Percentiles rank a stretch among this genome's conserved stretches.
These are phyloP conservation scores for Microdochium bolleyi DNA, from an alignment of 2,329 filamentous ascomycete species.

Conservation along the genomic window DNA sequence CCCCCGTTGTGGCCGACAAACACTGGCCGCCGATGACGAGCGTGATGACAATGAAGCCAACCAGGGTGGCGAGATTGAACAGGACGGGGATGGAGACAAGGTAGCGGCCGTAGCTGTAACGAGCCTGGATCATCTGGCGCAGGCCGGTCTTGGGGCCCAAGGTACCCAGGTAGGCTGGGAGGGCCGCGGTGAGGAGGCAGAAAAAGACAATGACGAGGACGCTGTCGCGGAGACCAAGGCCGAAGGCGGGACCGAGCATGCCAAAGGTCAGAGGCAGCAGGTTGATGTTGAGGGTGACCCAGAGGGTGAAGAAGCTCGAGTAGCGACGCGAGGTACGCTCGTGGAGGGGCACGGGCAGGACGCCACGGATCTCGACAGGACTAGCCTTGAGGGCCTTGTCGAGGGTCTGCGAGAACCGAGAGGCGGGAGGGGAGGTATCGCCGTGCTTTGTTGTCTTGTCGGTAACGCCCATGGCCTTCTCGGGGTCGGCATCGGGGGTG, in stretches of 20 bases:
- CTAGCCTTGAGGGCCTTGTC: neutral
- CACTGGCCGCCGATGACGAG: constrained; percentile 54
- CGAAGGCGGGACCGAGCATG: constrained; percentile 72
- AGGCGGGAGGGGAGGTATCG: neutral
- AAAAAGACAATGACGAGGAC: constrained; percentile 60
- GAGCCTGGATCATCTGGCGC: constrained; percentile 58
- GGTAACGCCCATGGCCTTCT: neutral
- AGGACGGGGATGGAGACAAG: constrained; percentile 51
- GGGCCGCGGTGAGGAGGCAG: constrained; percentile 41
- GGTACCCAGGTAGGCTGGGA: constrained; percentile 49
- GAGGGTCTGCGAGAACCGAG: neutral
- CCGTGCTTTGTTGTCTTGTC: neutral
- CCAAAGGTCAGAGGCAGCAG: constrained; percentile 54
- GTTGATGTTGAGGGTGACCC: constrained; percentile 19
- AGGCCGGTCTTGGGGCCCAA: constrained; percentile 55
- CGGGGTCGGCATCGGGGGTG: neutral
- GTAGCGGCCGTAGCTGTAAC: constrained; percentile 55
- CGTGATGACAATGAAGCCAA: constrained; percentile 56
- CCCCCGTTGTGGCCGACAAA: constrained; percentile 42
- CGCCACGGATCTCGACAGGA: constrained; percentile 13
- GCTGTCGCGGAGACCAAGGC: constrained; percentile 71
- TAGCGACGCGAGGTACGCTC: constrained; percentile 18
- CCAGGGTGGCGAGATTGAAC: constrained; percentile 54
- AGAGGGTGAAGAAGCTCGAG: constrained; percentile 19
- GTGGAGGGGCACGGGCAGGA: constrained; percentile 17